Conservation (phyloP, 441 rosid species). For the Gossypium davidsonii region DNA sequence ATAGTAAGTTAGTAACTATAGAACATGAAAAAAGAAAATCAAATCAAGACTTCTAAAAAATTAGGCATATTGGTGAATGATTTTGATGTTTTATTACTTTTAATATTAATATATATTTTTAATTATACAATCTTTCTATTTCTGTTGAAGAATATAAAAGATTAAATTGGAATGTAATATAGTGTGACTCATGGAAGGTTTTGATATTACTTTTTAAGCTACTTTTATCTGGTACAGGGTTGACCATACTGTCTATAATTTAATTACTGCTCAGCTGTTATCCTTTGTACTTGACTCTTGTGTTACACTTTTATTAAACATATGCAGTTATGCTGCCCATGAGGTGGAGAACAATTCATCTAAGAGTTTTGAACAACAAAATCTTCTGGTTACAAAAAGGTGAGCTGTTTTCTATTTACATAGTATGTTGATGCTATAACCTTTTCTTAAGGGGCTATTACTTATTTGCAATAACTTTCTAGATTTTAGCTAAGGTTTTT, state of each 20-base stretch:
- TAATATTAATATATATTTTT: too few species aligned
- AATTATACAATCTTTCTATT: background rate
- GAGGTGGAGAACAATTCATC: slow-evolving; percentile 46
- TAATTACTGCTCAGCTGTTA: background rate
- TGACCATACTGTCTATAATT: background rate
- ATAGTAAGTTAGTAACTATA: background rate
- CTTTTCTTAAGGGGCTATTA: background rate
- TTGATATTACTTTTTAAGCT: background rate
- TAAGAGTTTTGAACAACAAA: slow-evolving; percentile 36
- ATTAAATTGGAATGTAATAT: background rate
- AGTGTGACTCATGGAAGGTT: background rate
- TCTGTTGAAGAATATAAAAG: background rate
- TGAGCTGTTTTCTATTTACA: slow-evolving; percentile 9
- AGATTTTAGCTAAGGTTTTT: background rate
- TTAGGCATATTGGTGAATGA: background rate
- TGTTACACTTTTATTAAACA: slow-evolving; percentile 16
- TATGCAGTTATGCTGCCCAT: slow-evolving; percentile 40
- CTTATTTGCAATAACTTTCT: background rate
- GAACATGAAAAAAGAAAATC: background rate
- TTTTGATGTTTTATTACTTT: background rate
- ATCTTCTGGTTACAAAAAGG: slow-evolving; percentile 55
- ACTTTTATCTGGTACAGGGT: background rate
- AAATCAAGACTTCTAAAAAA: background rate
- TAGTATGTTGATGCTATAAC: background rate
- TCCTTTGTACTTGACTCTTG: background rate